Percentiles rank a stretch among this genome's conserved stretches.
phyloP scores from a whole-genome alignment of 768 basidiomycete genomes.

The Boletus reticuloceps region DNA sequence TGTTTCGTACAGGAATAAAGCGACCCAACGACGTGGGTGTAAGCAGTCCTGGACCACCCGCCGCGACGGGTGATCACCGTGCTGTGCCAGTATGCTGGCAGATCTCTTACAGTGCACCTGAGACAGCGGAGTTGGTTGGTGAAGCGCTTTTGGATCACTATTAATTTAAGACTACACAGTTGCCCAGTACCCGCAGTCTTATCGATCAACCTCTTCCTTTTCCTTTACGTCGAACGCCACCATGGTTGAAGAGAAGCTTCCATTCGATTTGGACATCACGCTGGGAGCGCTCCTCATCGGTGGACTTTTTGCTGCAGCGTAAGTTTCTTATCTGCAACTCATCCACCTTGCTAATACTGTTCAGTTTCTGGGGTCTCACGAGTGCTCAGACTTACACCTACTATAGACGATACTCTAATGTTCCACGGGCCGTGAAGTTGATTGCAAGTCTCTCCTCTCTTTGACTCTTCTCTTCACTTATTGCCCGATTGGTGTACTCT shows the following conservation, averaged over 20 bases:
- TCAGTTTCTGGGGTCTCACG: constrained; percentile 56
- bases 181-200: not conserved
- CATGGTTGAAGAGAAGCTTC: not conserved
- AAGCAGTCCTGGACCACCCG: not conserved
- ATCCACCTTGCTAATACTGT: not conserved
- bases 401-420: constrained; percentile 37
- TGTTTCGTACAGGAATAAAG: not conserved
- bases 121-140: not conserved
- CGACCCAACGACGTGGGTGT: not conserved
- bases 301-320: constrained; percentile 57
- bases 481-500: constrained; percentile 14
- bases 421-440: constrained; percentile 33
- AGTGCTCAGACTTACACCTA: constrained; percentile 53
- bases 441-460: constrained; percentile 31
- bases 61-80: no score
- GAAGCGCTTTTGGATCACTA: not conserved
- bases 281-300: constrained; percentile 58
- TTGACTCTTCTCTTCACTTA: constrained; percentile 27
- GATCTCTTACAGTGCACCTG: no score
- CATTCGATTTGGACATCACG: constrained; percentile 40
- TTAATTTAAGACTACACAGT: not conserved
- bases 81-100: no score
- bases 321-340: constrained; percentile 15
- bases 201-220: not conserved
- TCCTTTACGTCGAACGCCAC: not conserved